These are phyloP conservation scores for Crithidia sp. DNA, from an alignment of 208 protist species.

Conservation along the genomic window DNA sequence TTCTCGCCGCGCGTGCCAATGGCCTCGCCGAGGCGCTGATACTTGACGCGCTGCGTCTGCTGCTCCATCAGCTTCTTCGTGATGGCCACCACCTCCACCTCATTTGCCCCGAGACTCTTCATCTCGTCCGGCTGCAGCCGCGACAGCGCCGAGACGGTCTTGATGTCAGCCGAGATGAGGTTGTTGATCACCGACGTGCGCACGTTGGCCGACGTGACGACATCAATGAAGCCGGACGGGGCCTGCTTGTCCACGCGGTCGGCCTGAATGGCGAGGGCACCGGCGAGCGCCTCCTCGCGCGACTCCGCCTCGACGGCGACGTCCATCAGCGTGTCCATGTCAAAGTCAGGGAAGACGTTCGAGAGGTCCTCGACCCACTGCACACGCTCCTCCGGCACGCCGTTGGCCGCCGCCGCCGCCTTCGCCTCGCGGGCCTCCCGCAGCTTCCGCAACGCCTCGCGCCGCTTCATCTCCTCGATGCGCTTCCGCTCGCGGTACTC, in stretches of 20 bases:
- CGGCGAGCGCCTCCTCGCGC: slow-evolving; percentile 53
- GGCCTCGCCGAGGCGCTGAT: slow-evolving; percentile 57
- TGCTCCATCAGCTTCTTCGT: slow-evolving; percentile 54
- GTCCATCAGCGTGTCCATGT: slow-evolving; percentile 61
- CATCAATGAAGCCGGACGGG: slow-evolving; percentile 57
- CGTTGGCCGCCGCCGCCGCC: slow-evolving; percentile 43
- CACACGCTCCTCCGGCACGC: slow-evolving; percentile 48
- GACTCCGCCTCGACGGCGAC: slow-evolving; percentile 59
- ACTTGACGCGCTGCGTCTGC: slow-evolving; percentile 54
- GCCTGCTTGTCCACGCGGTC: slow-evolving; percentile 60
- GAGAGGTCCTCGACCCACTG: slow-evolving; percentile 66
- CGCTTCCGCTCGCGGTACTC: slow-evolving; percentile 74
- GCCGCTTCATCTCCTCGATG: slow-evolving; percentile 57
- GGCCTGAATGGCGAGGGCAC: slow-evolving; percentile 63
- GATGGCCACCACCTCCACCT: slow-evolving; percentile 70
- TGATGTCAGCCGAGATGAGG: slow-evolving; percentile 66
- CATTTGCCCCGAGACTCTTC: slow-evolving; percentile 60
- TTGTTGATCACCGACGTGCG: slow-evolving; percentile 44
- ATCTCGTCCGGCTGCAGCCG: slow-evolving; percentile 60
- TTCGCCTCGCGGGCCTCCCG: slow-evolving; percentile 63
- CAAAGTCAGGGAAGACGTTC: slow-evolving; percentile 72
- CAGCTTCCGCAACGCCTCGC: slow-evolving; percentile 49
- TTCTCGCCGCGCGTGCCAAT: slow-evolving; percentile 56
- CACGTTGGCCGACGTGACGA: slow-evolving; percentile 64
- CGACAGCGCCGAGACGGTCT: slow-evolving; percentile 57